These are phyloP conservation scores for Dunaliella sp. DNA, from an alignment of 139 green algal species.

Conservation along the genomic window DNA sequence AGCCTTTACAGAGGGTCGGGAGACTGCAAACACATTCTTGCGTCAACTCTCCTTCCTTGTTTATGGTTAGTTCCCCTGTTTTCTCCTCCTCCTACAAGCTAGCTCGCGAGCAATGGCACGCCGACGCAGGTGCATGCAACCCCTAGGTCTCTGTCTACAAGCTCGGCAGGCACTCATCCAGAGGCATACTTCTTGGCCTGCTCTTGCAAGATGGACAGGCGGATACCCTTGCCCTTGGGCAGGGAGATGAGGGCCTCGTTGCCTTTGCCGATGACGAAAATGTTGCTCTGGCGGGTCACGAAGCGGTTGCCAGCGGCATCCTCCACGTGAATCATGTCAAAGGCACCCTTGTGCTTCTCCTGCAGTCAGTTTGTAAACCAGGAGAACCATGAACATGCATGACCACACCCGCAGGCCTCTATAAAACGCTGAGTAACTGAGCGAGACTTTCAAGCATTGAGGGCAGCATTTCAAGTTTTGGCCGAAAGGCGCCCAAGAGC, in stretches of 20 bases:
- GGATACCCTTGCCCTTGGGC: slow-evolving; percentile 98
- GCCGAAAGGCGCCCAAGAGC: no score
- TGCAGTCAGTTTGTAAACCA: no score
- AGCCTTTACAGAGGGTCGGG: neutral
- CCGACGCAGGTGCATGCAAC: no score
- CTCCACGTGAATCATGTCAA: slow-evolving; percentile 95
- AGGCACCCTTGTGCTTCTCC: slow-evolving; percentile 92
- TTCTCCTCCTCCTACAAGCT: no score
- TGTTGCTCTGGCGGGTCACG: slow-evolving; percentile 90
- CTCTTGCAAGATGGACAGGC: slow-evolving; percentile 96
- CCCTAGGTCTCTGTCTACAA: neutral
- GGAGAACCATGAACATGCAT: no score
- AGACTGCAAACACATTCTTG: neutral
- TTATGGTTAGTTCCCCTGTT: neutral
- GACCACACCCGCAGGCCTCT: no score
- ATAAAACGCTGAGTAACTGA: no score
- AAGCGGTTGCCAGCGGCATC: slow-evolving; percentile 91
- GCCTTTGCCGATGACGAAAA: slow-evolving; percentile 98
- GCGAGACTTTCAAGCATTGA: no score
- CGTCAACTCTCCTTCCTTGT: neutral
- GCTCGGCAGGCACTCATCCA: slow-evolving; percentile 4
- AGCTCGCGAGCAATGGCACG: no score
- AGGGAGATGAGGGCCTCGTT: slow-evolving; percentile 93
- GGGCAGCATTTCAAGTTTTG: no score
- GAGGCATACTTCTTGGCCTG: slow-evolving; percentile 83